These are phyloP conservation scores for Mycena filopes DNA, from an alignment of 768 basidiomycete genomes.

Conservation along the genomic window DNA sequence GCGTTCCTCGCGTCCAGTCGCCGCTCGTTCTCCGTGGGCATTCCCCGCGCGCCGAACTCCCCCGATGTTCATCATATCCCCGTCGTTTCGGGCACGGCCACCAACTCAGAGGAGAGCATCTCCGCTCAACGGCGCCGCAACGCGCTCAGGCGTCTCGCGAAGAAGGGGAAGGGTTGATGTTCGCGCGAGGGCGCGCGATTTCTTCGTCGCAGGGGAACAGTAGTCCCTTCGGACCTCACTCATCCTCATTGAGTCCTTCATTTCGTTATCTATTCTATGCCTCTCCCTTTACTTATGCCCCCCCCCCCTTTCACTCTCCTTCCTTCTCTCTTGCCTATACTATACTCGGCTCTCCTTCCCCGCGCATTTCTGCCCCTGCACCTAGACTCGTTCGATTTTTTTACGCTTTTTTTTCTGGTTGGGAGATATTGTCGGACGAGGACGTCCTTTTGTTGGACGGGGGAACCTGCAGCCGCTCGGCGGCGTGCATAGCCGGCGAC, in stretches of 20 bases:
- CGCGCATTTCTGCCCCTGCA: too few relatives aligned
- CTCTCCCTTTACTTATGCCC: not conserved
- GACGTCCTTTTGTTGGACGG: not conserved
- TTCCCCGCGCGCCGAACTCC: too few relatives aligned
- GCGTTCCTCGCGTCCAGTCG: too few relatives aligned
- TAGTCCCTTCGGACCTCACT: not conserved
- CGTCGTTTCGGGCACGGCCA: too few relatives aligned
- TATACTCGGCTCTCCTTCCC: too few relatives aligned
- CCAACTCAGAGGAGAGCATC: too few relatives aligned
- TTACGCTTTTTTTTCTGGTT: not conserved
- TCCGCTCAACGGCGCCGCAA: not conserved
- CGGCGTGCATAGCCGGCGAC: too few relatives aligned
- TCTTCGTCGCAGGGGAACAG: not conserved
- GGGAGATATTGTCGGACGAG: not conserved
- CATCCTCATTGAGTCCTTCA: not conserved
- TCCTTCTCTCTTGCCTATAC: too few relatives aligned
- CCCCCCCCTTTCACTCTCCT: too few relatives aligned
- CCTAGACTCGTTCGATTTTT: not conserved
- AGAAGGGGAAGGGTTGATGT: not conserved
- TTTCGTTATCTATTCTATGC: not conserved
- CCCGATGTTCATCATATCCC: too few relatives aligned
- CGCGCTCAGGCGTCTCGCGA: not conserved
- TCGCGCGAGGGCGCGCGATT: conserved; percentile 6
- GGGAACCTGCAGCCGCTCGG: too few relatives aligned
- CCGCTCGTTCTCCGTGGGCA: too few relatives aligned